phyloP scores from a whole-genome alignment of 164 flowering plant species.

The Santalum album region DNA sequence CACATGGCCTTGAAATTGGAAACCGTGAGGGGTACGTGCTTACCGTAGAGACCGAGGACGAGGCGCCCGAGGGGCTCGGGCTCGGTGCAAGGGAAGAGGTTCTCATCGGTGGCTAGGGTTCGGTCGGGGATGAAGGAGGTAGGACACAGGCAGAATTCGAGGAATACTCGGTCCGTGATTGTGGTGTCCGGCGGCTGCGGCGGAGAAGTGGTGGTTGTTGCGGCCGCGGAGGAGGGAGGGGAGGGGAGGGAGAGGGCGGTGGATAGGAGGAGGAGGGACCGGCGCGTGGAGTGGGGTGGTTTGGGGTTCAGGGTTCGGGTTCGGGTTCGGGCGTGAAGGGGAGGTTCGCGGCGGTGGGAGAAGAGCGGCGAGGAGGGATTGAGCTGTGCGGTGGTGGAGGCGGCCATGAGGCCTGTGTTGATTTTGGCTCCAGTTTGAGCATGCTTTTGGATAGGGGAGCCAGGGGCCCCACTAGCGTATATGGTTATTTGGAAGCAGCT shows the following conservation, averaged over 20 bases:
- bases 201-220: neutral
- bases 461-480: too few relatives aligned
- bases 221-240: constrained; percentile 17
- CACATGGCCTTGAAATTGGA: constrained; percentile 85
- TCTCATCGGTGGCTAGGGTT: constrained; percentile 26
- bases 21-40: constrained; percentile 68
- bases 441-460: too few relatives aligned
- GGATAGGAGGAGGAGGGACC: constrained; percentile 21
- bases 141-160: constrained; percentile 84
- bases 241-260: constrained; percentile 11
- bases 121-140: constrained; percentile 54
- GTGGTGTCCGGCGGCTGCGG: constrained; percentile 61
- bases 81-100: constrained; percentile 46
- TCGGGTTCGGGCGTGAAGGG: constrained; percentile 20
- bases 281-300: constrained; percentile 18
- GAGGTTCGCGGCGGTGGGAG: constrained; percentile 21
- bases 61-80: constrained; percentile 70
- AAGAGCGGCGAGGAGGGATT: constrained; percentile 8
- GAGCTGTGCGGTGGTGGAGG: constrained; percentile 2
- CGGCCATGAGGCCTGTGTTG: constrained; percentile 2
- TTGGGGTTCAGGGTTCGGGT: constrained; percentile 14
- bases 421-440: too few relatives aligned
- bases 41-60: constrained; percentile 86
- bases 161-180: constrained; percentile 79
- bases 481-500: too few relatives aligned